Conservation (phyloP, 2,329 filamentous ascomycete species). For the Penicillium expansum region DNA sequence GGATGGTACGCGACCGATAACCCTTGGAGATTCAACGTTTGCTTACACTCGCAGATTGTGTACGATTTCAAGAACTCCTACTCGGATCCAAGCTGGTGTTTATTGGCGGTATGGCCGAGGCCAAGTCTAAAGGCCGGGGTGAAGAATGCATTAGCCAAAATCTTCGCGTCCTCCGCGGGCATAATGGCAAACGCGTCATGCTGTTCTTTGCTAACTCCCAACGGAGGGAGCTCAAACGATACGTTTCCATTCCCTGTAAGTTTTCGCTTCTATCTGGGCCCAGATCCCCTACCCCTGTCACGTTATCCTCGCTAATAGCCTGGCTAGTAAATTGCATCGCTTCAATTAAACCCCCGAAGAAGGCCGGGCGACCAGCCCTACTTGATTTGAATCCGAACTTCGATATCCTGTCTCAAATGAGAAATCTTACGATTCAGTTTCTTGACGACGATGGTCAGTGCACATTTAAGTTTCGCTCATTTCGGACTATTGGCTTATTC, state of each 20-base stretch:
- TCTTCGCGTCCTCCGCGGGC: slow-evolving; percentile 38
- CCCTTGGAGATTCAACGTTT: background rate
- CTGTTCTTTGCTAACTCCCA: slow-evolving; percentile 46
- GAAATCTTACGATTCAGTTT: slow-evolving; percentile 38
- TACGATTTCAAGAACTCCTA: slow-evolving; percentile 42
- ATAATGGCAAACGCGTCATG: slow-evolving; percentile 37
- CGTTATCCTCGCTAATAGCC: slow-evolving; percentile 5
- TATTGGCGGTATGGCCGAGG: slow-evolving; percentile 43
- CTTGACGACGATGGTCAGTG: slow-evolving; percentile 40
- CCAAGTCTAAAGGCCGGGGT: slow-evolving; percentile 44
- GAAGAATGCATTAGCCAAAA: slow-evolving; percentile 48
- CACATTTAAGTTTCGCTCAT: background rate
- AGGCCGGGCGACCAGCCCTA: slow-evolving; percentile 37
- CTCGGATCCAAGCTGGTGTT: slow-evolving; percentile 41
- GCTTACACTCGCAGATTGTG: slow-evolving; percentile 34
- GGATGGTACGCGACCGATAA: slow-evolving; percentile 30
- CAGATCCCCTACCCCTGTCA: background rate
- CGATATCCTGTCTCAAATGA: slow-evolving; percentile 42
- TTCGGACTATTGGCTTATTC: slow-evolving; percentile 9
- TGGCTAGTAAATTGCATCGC: slow-evolving; percentile 40
- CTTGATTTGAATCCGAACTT: slow-evolving; percentile 42
- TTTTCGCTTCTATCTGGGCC: background rate
- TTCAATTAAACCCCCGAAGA: slow-evolving; percentile 40
- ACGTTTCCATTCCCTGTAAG: slow-evolving; percentile 41
- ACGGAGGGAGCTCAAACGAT: slow-evolving; percentile 40